Evolutionary conservation across 2,329 filamentous ascomycete genomes (phyloP), one percentile per base, ranked within the genome.

Genomic region (Penicillium sclerotigenum): DNA sequence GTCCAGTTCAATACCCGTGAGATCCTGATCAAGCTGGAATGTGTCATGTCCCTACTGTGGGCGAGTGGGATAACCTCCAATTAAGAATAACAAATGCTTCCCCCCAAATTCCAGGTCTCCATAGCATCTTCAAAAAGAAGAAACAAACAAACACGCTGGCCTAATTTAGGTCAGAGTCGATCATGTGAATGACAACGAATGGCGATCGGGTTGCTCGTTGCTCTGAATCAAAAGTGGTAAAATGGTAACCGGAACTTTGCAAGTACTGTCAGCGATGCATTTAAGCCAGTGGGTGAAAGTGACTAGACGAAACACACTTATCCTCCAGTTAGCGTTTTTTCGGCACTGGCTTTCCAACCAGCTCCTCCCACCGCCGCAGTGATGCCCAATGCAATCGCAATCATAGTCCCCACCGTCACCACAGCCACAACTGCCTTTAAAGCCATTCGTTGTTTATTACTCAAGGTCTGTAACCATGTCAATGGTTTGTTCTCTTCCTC

Each of bases 311-410:
- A n/a, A 58, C 67, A 65, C 33, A 57, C 43, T 36, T 20, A 64
- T 31, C 56, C 56, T n/a, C 60, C 58, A 52, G 74, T 65, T 0
- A 63, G 46, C 24, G 64, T 64, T 22, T 70, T 65, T 33, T 68
- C 61, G 18, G 73, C 63, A 56, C 69, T 67, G 10, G 62, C 70
- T 56, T 69, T 75, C 72, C 75, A 79, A 4, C 77, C 73, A 6
- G 75, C 72, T n/a, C 75, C 76, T 29, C 75, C 73, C 1, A 78
- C 74, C 2, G 74, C 74, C 22, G 70, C 69, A 1, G 75, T 75
- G 54, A 79, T 76, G 3, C 77, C 76, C 56, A 79, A 59, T 10
- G 75, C 77, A 56, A 79, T 72, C 6, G 72, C 77, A 18, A 79
- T 72, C 69, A 77, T 77, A 16, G 67, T 68, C 5, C 76, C 77